phyloP scores from a whole-genome alignment of 805 yeast genomes.

The Teunomyces atbi region DNA sequence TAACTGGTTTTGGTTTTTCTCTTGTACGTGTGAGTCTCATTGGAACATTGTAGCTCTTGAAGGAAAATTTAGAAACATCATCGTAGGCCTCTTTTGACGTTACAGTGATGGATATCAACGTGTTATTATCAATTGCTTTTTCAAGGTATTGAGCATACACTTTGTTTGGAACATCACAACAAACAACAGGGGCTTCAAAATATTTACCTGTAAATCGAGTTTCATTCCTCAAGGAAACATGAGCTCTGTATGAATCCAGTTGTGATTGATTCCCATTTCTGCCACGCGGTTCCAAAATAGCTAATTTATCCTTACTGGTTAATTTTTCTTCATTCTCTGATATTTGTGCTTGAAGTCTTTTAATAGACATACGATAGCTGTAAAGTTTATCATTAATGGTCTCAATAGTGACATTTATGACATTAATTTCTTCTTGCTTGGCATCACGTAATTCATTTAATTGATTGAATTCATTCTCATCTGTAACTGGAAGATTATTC shows the following conservation, averaged over 20 bases:
- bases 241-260: slow-evolving; percentile 41
- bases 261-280: slow-evolving; percentile 32
- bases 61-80: slow-evolving; percentile 39
- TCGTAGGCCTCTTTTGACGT: slow-evolving; percentile 49
- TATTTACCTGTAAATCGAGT: slow-evolving; percentile 42
- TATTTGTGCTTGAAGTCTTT: slow-evolving; percentile 1
- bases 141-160: slow-evolving; percentile 56
- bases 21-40: slow-evolving; percentile 46
- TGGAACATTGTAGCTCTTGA: slow-evolving; percentile 46
- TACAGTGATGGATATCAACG: slow-evolving; percentile 65
- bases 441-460: slow-evolving; percentile 21
- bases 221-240: slow-evolving; percentile 39
- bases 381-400: slow-evolving; percentile 11
- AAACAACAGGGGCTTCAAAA: slow-evolving; percentile 73
- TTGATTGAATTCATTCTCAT: slow-evolving; percentile 22
- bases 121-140: slow-evolving; percentile 50
- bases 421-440: slow-evolving; percentile 16
- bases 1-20: slow-evolving; percentile 18
- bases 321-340: slow-evolving; percentile 18
- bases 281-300: slow-evolving; percentile 36
- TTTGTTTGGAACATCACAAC: slow-evolving; percentile 53
- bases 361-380: slow-evolving; percentile 4
- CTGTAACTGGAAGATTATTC: slow-evolving; percentile 24
- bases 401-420: slow-evolving; percentile 8
- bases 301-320: slow-evolving; percentile 51